These are phyloP conservation scores for Akanthomyces dipterigenus DNA, from an alignment of 2,329 filamentous ascomycete species.

Conservation along the genomic window DNA sequence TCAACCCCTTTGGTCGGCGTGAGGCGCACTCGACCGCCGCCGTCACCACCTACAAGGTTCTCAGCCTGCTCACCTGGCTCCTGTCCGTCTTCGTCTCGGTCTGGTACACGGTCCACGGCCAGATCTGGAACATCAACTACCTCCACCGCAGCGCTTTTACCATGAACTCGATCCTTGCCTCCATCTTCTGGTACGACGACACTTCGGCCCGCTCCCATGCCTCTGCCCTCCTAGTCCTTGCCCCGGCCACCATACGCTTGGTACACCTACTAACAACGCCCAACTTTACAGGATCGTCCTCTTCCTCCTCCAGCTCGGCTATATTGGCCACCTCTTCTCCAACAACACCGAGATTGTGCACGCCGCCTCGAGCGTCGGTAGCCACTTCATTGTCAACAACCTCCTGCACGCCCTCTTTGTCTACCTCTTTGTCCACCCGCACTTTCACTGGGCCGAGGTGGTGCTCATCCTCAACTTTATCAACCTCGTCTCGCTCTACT, in stretches of 20 bases:
- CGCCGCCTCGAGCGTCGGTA: constrained; percentile 68
- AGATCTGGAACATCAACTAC: constrained; percentile 70
- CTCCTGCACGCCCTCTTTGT: constrained; percentile 75
- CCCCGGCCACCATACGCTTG: too few relatives aligned
- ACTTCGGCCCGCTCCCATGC: neutral
- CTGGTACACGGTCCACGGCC: constrained; percentile 64
- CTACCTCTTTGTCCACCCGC: constrained; percentile 70
- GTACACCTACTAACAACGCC: constrained; percentile 2
- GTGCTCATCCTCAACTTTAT: constrained; percentile 74
- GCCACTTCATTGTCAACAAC: constrained; percentile 83
- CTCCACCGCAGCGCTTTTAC: constrained; percentile 65
- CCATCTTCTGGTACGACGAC: constrained; percentile 67
- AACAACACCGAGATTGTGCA: constrained; percentile 55
- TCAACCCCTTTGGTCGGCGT: constrained; percentile 70
- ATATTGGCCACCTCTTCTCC: constrained; percentile 71
- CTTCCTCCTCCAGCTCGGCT: constrained; percentile 68
- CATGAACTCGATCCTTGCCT: constrained; percentile 56
- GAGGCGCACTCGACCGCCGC: constrained; percentile 56
- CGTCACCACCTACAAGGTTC: constrained; percentile 67
- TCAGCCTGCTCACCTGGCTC: constrained; percentile 68
- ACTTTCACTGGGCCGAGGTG: constrained; percentile 70
- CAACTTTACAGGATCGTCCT: constrained; percentile 53
- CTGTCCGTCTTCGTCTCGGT: constrained; percentile 64
- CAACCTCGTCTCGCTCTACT: constrained; percentile 73
- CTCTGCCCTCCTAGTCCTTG: too few relatives aligned